Base-by-base conservation (phyloP, 164 flowering plant genomes). In the Aristolochia contorta region DNA sequence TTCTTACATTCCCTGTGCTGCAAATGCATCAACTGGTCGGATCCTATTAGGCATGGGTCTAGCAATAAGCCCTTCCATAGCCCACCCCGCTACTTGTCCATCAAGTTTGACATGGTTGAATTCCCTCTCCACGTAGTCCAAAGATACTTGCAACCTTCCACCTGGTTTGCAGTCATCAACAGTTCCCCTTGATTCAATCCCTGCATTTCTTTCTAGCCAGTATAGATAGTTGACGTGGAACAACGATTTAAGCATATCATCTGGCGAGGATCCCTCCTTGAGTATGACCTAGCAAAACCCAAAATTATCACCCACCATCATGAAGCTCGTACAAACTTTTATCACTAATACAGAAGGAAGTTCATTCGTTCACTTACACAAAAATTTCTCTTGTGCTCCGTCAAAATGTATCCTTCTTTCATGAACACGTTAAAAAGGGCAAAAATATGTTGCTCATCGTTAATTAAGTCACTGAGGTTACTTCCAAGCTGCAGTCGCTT, bases 151-250 rank as follows among this genome's bases (percentile, higher is more conserved):
- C 59, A 94, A 75, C 80, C 75, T 82, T 20, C 97, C 97, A 14
- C 96, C 93, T 1, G 71, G 72, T 66, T 63, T 77, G 83, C 97
- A 88, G 68, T 91, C 99, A 60, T 72, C 66, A 30, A 54, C 51
- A 1, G 62, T 62, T 47, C 76, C 65, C 64, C 72, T 73, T 10
- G 82, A 67, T 67, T 72, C 73, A 20, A 88, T 81, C 57, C 99
- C 96, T 0, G 87, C 92, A 63, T 86, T 82, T 60, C 65, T 86
- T 80, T 94, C 99, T 66, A 94, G 60, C 99, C 99, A 94, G 66
- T 86, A 85, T n/a, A 94, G 74, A 68, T 88, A 91, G 68, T 77
- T 88, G 37, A 80, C 91, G 20, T 94, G 99, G 75, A 86, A 94
- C 71, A 94, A 57, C 8, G 96, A 81, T 66, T 80, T 90, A 20